Conservation (phyloP, 176 grass and related monocot genomes). For the Dendrocalamus sinicus region DNA sequence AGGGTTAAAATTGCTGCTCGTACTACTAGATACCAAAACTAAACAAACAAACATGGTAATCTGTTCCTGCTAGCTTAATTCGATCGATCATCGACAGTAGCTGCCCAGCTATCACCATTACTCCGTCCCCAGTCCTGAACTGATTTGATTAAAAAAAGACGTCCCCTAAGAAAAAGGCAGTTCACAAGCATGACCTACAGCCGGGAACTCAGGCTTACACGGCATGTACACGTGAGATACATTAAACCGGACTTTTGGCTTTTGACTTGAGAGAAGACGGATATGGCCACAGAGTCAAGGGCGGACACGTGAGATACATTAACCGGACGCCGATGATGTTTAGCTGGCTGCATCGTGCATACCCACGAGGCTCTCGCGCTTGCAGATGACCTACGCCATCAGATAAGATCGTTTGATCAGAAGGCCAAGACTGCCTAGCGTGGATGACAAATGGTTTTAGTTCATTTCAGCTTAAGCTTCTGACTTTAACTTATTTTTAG, state of each 20-base stretch:
- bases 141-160: neutral
- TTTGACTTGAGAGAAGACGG: neutral
- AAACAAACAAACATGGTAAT: neutral
- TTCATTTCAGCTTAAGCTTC: no score
- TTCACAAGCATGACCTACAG: neutral
- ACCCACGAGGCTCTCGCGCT: conserved; percentile 43
- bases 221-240: neutral
- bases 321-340: conserved; percentile 25
- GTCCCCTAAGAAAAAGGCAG: neutral
- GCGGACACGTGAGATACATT: conserved; percentile 33
- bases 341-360: neutral
- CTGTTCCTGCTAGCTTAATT: neutral
- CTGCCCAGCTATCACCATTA: neutral
- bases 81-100: neutral
- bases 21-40: neutral
- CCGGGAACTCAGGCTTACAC: neutral
- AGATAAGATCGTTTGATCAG: conserved; percentile 10
- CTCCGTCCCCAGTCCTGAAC: neutral
- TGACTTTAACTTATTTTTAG: no score
- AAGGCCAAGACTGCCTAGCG: neutral
- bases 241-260: neutral
- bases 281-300: neutral
- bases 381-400: neutral
- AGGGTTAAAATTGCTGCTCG: neutral
- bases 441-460: neutral